Base-by-base conservation (phyloP, 495 filamentous ascomycete genomes). In the Neurospora terricola region DNA sequence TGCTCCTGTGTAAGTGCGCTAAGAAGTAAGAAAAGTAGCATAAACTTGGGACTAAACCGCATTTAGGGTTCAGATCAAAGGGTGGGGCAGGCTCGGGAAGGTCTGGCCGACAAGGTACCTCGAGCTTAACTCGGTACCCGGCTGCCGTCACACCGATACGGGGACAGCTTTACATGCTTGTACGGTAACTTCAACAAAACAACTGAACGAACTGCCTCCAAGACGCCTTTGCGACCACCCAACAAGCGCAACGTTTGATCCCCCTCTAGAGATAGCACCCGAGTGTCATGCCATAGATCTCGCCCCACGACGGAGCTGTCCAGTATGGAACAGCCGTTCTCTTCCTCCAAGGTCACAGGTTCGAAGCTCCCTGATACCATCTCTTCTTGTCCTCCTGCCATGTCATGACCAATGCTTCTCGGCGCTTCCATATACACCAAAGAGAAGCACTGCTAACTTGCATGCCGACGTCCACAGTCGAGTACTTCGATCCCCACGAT, bases 401-500 rank as follows among this genome's bases (percentile, higher is more conserved):
- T 43, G 40, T 8, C 38, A 39, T 39, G 38, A 40, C 38, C 12
- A 43, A 1, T 43, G 42, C 42, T 43, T 74, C 39, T 78, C 73
- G 38, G 42, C 16, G 12, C 38, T 54, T 38, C 16, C 21, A 18
- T 62, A 2, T 34, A 34, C 23, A 62, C 54, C 12, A 62, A 34
- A 62, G 23, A 62, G 23, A 62, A 62, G 54, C 54, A 62, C 14
- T 18, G 54, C 54, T 66, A 5, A 66, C 54, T 9, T 66, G 14
- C 54, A 34, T 69, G 23, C 16, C 3, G 18, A 16, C 37, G 8
- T 21, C 43, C 69, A 4, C 76, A 89, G 87, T 88, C 79, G 86
- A 89, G 80, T 99, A 97, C 81, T 93, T 91, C 82, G 96, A 99
- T 81, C 95, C 96, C 16, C 91, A 91, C 75, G 91, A 91, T 70